These are phyloP conservation scores for Cyberlindnera nakhonratchasimensis DNA, from an alignment of 805 yeast genomes.

Conservation along the genomic window DNA sequence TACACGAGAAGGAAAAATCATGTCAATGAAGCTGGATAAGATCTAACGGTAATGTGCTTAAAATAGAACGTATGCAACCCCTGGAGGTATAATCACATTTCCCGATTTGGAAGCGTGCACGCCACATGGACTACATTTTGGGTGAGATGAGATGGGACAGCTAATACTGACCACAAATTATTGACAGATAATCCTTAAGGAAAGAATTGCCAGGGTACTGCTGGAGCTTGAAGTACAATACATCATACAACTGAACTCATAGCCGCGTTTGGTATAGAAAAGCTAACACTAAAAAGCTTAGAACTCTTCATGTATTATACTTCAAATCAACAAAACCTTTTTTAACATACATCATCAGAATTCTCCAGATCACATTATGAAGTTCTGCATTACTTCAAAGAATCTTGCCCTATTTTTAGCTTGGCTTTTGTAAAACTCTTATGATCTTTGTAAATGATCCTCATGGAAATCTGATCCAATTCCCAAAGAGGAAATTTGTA, in stretches of 20 bases:
- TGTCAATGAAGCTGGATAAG: conserved; percentile 1
- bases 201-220: too few species aligned
- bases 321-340: too few species aligned
- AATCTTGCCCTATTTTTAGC: conserved; percentile 3
- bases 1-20: not conserved
- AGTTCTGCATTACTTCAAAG: not conserved
- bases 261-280: too few species aligned
- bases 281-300: not conserved
- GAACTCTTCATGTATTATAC: not conserved
- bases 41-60: not conserved
- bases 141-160: not conserved
- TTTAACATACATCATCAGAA: too few species aligned
- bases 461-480: conserved; percentile 9
- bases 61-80: conserved; percentile 1
- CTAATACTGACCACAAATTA: too few species aligned
- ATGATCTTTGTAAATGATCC: too few species aligned
- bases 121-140: not conserved
- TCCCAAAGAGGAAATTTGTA: conserved; percentile 9
- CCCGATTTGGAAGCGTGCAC: conserved; percentile 2
- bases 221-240: too few species aligned
- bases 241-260: too few species aligned
- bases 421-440: not conserved
- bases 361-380: too few species aligned
- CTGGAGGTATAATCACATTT: not conserved
- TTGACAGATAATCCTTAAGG: not conserved